Evolutionary conservation across 129 eudicot species (phyloP).

Genomic region (Chrysanthemum lavandulifolium): DNA sequence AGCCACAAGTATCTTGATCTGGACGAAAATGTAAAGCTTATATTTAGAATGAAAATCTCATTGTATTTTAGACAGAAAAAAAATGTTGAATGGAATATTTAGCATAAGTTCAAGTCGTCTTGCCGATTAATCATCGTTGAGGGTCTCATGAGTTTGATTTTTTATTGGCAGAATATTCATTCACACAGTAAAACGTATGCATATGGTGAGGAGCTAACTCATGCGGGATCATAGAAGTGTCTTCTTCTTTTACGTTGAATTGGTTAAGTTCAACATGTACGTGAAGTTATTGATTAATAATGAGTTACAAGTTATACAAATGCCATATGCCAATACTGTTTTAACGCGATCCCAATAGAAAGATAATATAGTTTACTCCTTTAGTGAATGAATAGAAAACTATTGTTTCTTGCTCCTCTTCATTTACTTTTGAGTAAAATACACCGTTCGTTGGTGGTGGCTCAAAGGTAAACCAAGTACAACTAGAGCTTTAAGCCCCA

Average conservation of each 20-base stretch:
- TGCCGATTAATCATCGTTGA: no score
- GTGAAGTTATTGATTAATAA: background rate
- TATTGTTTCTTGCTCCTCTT: no score
- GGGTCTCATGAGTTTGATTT: background rate
- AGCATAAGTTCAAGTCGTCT: background rate
- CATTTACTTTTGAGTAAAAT: no score
- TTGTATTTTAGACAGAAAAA: background rate
- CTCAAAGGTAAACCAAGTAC: no score
- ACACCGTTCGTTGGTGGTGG: no score
- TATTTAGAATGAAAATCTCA: no score
- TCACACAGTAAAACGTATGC: conserved; percentile 27
- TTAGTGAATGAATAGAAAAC: no score
- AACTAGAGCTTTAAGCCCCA: no score
- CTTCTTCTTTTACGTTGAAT: background rate
- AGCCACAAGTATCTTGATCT: no score
- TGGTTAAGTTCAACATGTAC: background rate
- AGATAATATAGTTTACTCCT: no score
- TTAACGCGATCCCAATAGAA: no score
- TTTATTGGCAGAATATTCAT: conserved; percentile 30
- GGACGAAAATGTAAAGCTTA: no score
- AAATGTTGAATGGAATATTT: background rate
- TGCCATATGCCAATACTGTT: background rate
- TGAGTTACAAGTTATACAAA: background rate
- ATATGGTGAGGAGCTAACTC: conserved; percentile 20
- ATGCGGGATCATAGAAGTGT: conserved; percentile 5